Evolutionary conservation across 306 rosid genomes (phyloP), one percentile per base, ranked within the genome.

Genomic region (Cucurbita moschata): DNA sequence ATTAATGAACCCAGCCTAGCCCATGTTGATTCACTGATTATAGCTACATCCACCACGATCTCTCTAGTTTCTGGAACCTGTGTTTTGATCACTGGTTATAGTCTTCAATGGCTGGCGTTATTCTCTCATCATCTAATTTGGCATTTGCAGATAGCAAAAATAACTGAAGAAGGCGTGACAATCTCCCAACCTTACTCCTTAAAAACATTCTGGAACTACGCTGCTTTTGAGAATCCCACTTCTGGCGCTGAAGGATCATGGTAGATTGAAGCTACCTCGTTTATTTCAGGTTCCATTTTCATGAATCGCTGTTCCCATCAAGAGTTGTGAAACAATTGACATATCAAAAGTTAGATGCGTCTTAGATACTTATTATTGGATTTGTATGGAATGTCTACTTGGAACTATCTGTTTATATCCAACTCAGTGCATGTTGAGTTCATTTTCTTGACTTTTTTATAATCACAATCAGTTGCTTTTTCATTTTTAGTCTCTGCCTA

Each of bases 211-310:
- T 89, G 97, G 97, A 92, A 87, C 57, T 87, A 81, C 80, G 71
- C 90, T 30, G 90, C 97, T 50, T 92, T 92, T 76, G 73, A 82
- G 80, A 92, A 92, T 80, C 97, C 90, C 23, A 88, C 96, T 6
- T 77, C 69, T 38, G 97, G 90, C 40, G 96, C 96, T 11, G 97
- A 89, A 81, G 97, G 97, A 23, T 89, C 96, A 55, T 91, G 97
- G 96, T 91, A 91, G 87, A 75, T 40, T n/a, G 39, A n/a, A 54
- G 40, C 51, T 19, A 8, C 23, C 6, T n/a, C 10, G 52, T 52
- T 57, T 39, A 38, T 64, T 64, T 4, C 40, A 23, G 49, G 39
- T 40, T 37, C 30, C 52, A 12, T 2, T 61, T 63, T n/a, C 2
- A 4, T 13, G 38, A 61, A 40, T 11, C 39, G 5, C 9, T 55